phyloP scores from a whole-genome alignment of 805 yeast genomes.

The Wickerhamomyces silvicola region DNA sequence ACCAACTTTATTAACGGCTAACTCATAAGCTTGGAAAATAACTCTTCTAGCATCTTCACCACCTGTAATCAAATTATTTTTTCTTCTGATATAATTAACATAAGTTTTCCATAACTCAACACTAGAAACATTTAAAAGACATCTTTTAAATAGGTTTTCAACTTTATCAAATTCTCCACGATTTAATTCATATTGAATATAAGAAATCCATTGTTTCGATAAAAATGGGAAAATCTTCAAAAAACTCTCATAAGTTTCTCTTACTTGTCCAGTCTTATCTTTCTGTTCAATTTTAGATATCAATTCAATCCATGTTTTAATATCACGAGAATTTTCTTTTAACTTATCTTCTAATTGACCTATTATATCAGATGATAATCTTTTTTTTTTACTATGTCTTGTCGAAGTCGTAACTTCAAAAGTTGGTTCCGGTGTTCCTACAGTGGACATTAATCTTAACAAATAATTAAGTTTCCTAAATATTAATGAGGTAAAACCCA shows the following conservation, averaged over 20 bases:
- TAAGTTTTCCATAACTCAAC: conserved; percentile 73
- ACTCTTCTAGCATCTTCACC: conserved; percentile 73
- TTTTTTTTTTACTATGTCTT: conserved; percentile 11
- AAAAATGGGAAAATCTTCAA: conserved; percentile 61
- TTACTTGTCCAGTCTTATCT: conserved; percentile 54
- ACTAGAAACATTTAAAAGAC: conserved; percentile 55
- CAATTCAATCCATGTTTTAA: conserved; percentile 50
- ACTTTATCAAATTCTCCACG: conserved; percentile 62
- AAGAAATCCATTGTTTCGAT: conserved; percentile 68
- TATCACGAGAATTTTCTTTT: conserved; percentile 45
- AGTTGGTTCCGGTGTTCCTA: no score
- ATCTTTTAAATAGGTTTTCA: conserved; percentile 58
- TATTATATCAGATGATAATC: conserved; percentile 38
- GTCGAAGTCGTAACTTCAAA: conserved; percentile 1
- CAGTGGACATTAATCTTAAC: no score
- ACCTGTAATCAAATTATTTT: conserved; percentile 64
- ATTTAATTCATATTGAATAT: conserved; percentile 56
- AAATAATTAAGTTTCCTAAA: no score
- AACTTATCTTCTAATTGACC: conserved; percentile 54
- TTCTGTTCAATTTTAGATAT: conserved; percentile 41
- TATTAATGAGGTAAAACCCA: no score
- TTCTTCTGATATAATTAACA: conserved; percentile 67
- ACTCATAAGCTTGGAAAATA: conserved; percentile 76
- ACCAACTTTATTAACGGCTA: conserved; percentile 75
- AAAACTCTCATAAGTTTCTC: conserved; percentile 52